phyloP scores from a whole-genome alignment of 768 basidiomycete genomes.

The Nidularia pulvinata region DNA sequence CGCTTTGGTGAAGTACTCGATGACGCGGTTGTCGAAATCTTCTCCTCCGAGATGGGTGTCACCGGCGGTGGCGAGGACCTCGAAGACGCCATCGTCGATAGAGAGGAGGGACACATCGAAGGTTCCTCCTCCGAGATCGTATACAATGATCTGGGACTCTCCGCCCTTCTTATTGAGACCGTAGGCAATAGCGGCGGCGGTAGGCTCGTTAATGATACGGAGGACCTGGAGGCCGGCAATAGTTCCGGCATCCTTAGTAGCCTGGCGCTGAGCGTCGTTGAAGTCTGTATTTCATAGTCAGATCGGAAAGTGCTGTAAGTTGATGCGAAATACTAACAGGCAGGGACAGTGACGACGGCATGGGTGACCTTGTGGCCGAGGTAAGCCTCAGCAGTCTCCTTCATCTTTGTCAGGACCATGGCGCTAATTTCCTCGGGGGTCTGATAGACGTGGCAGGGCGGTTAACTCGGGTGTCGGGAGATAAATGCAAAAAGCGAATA shows the following conservation, averaged over 20 bases:
- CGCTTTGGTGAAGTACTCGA: slow-evolving; percentile 84
- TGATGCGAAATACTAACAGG: too few species aligned
- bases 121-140: slow-evolving; percentile 98
- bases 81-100: slow-evolving; percentile 93
- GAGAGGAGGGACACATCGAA: slow-evolving; percentile 98
- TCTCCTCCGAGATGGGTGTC: slow-evolving; percentile 96
- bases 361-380: slow-evolving; percentile 63
- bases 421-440: slow-evolving; percentile 70
- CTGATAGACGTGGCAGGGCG: slow-evolving; percentile 23
- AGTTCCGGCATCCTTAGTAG: slow-evolving; percentile 67
- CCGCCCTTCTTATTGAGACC: slow-evolving; percentile 96
- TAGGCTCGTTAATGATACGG: slow-evolving; percentile 71
- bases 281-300: too few species aligned
- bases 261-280: slow-evolving; percentile 63
- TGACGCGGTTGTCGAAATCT: slow-evolving; percentile 94
- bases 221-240: slow-evolving; percentile 67
- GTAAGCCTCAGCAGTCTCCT: slow-evolving; percentile 71
- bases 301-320: too few species aligned
- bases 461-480: not conserved
- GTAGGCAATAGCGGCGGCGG: slow-evolving; percentile 92
- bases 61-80: slow-evolving; percentile 89
- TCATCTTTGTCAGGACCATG: slow-evolving; percentile 69
- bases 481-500: slow-evolving; percentile 2
- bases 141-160: slow-evolving; percentile 96
- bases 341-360: slow-evolving; percentile 60